Evolutionary conservation across 2,329 filamentous ascomycete genomes (phyloP), one percentile per base, ranked within the genome.

Genomic region (Fusarium graminum): DNA sequence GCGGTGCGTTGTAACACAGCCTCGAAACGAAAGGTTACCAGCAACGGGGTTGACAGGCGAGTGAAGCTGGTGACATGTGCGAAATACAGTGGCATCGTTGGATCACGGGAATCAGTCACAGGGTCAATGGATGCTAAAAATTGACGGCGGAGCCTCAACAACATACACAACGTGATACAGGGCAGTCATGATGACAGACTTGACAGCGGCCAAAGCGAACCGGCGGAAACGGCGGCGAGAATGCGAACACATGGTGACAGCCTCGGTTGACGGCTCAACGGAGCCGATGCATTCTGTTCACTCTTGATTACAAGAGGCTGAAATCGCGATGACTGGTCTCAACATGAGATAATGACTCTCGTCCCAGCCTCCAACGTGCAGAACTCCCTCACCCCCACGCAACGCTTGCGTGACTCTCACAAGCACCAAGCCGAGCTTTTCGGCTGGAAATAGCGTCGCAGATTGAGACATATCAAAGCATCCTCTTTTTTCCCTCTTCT

Each of bases 391-490:
- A 28, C 53, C 63, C 64, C 63, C 64, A 67, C 63, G 64, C 30
- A 51, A 22, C 39, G 39, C 53, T 66, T 66, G 58, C 63, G 58
- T 63, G 63, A 67, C 58, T 51, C 56, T 51, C 19, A 52, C 54
- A 68, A 45, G 50, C 29, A 66, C 17, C 26, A 36, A 66, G 29
- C 52, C 56, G 51, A 66, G 38, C 39, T 25, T 41, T 14, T 28
- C 40, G 47, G 47, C 55, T 63, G 63, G 49, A 50, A 56, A 68
- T 65, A 50, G 65, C 55, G 65, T 68, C 64, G 59, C 50, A 57
- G 64, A 57, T 46, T 67, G 46, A 67, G 65, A 67, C 65, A 67
- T 46, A 52, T 57, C 51, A 39, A 68, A 68, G 59, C 41, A 42
- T 43, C 45, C n/a, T 36, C n/a, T 22, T 44, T 22, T 22, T 22